Evolutionary conservation across 2,329 filamentous ascomycete species (phyloP).

Genomic region (Fusarium subglutinans): DNA sequence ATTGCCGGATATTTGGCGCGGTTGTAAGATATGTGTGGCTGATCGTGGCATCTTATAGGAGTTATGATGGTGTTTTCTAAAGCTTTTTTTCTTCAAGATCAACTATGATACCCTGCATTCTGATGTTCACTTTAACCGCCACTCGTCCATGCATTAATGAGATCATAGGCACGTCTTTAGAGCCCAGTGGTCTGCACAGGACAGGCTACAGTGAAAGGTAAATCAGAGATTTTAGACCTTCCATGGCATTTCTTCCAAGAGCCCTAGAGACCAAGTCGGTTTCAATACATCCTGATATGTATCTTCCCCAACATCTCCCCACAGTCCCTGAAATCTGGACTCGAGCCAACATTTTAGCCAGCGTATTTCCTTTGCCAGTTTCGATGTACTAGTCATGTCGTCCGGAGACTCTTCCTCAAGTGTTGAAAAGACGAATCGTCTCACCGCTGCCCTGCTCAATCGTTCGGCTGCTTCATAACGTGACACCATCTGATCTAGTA

Average conservation of each 20-base stretch:
- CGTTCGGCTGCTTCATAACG: slow-evolving; percentile 18
- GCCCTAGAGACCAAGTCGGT: slow-evolving; percentile 35
- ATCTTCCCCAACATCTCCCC: neutral
- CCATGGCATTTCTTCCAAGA: slow-evolving; percentile 39
- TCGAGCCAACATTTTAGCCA: slow-evolving; percentile 48
- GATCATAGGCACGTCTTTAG: neutral
- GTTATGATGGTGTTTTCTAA: neutral
- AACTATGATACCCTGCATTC: slow-evolving; percentile 22
- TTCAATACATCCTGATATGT: neutral
- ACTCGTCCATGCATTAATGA: neutral
- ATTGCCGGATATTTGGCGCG: neutral
- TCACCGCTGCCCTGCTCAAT: neutral
- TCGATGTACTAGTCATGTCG: slow-evolving; percentile 29
- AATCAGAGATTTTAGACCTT: slow-evolving; percentile 15
- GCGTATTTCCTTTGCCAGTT: slow-evolving; percentile 37
- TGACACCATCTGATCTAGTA: slow-evolving; percentile 23
- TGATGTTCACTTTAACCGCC: neutral
- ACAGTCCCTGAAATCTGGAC: slow-evolving; percentile 29
- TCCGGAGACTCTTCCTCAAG: slow-evolving; percentile 15
- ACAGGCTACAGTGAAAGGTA: neutral
- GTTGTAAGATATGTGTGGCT: neutral
- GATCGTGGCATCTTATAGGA: neutral
- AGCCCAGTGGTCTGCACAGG: neutral
- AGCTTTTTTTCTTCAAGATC: neutral
- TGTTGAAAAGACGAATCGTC: slow-evolving; percentile 13